phyloP scores from a whole-genome alignment of 192 early-diverging fungal species.

The Coemansia sp. region DNA sequence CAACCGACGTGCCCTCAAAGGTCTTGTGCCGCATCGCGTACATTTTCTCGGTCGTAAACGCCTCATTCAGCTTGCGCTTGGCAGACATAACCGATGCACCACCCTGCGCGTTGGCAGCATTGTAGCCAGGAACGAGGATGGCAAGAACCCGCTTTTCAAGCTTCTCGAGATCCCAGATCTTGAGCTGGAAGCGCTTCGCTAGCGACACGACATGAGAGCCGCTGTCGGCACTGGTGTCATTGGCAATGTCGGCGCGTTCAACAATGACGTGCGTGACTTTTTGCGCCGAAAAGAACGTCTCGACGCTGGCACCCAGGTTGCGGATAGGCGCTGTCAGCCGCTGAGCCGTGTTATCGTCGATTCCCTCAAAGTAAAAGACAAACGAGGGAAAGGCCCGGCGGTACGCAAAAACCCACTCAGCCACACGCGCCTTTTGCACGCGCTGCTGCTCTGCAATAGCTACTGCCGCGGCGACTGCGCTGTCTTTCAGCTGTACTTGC shows the following conservation, averaged over 20 bases:
- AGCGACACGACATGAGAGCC: constrained; percentile 35
- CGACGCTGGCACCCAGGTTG: constrained; percentile 32
- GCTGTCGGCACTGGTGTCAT: constrained; percentile 17
- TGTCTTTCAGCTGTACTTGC: not conserved
- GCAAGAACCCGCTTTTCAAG: constrained; percentile 47
- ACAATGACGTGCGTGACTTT: constrained; percentile 54
- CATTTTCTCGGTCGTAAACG: constrained; percentile 44
- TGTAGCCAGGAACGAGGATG: constrained; percentile 42
- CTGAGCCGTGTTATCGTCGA: constrained; percentile 41
- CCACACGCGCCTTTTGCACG: constrained; percentile 38
- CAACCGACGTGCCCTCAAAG: constrained; percentile 34
- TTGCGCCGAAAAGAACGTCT: constrained; percentile 55
- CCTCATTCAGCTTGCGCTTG: constrained; percentile 54
- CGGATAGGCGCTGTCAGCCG: constrained; percentile 40
- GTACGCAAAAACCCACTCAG: constrained; percentile 52
- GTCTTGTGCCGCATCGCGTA: constrained; percentile 49
- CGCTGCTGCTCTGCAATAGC: constrained; percentile 32
- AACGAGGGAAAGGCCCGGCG: constrained; percentile 48
- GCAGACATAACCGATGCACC: constrained; percentile 36
- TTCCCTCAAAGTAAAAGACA: constrained; percentile 55
- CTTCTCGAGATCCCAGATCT: constrained; percentile 48
- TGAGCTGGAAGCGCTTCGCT: constrained; percentile 42
- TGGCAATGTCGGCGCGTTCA: constrained; percentile 3
- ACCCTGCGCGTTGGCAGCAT: constrained; percentile 18
- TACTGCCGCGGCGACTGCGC: not conserved